Evolutionary conservation across 352 stramenopile species (phyloP).

Genomic region (Phytopythium cucurbitacearum): DNA sequence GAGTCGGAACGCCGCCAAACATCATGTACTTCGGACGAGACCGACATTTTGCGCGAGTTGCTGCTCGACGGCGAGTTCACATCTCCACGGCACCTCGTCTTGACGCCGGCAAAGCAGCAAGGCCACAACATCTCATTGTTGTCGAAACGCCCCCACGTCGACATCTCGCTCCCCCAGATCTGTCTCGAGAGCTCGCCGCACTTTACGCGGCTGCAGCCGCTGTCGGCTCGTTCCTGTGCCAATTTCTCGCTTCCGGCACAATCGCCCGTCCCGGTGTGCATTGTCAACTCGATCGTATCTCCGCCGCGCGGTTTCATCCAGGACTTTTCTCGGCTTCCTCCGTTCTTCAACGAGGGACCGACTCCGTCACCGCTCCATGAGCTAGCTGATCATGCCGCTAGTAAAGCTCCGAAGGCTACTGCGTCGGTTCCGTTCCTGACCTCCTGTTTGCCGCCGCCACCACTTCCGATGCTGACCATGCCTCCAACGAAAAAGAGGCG

Average conservation of each 20-base stretch:
- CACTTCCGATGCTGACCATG: constrained; percentile 71
- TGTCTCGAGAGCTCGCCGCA: constrained; percentile 61
- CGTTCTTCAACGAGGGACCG: constrained; percentile 58
- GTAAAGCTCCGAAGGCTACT: constrained; percentile 11
- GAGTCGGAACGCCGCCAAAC: constrained; percentile 55
- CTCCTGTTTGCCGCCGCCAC: constrained; percentile 49
- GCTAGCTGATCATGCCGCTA: constrained; percentile 7
- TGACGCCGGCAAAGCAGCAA: constrained; percentile 37
- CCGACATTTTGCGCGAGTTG: constrained; percentile 71
- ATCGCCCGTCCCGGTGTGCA: constrained; percentile 37
- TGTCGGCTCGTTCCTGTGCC: constrained; percentile 44
- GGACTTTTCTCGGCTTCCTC: constrained; percentile 58
- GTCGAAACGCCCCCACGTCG: constrained; percentile 52
- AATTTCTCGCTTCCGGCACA: constrained; percentile 31
- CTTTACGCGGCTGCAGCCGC: constrained; percentile 50
- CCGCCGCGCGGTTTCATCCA: constrained; percentile 73
- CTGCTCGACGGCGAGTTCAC: constrained; percentile 64
- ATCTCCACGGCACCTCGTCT: constrained; percentile 50
- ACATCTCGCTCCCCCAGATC: constrained; percentile 69
- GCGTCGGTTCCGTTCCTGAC: constrained; percentile 34
- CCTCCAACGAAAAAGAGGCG: constrained; percentile 75
- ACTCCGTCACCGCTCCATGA: constrained; percentile 16
- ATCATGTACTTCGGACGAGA: constrained; percentile 48
- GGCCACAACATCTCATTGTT: constrained; percentile 14
- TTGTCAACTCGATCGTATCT: constrained; percentile 71